These are phyloP conservation scores for Fusarium pseudograminearum DNA, from an alignment of 2,329 filamentous ascomycete genomes.

Conservation along the genomic window DNA sequence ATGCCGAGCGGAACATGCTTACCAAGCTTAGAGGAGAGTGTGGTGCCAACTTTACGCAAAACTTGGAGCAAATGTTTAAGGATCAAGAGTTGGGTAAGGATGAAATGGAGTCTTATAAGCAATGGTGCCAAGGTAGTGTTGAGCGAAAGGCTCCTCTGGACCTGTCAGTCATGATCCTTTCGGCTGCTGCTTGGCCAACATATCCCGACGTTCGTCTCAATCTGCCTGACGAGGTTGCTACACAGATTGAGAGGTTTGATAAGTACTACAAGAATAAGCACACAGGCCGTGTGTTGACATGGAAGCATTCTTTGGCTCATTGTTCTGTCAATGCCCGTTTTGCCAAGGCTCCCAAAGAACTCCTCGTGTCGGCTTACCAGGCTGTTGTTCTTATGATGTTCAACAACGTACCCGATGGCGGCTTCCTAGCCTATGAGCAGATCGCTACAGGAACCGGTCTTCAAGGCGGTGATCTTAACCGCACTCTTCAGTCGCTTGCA, in stretches of 20 bases:
- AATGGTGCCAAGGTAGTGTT: constrained; percentile 67
- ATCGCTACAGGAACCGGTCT: constrained; percentile 81
- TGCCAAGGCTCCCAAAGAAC: constrained; percentile 82
- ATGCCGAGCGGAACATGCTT: constrained; percentile 96
- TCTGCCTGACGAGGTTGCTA: constrained; percentile 79
- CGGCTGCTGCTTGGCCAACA: constrained; percentile 89
- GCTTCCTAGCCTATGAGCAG: constrained; percentile 78
- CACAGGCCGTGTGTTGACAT: constrained; percentile 84
- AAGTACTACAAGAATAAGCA: constrained; percentile 90
- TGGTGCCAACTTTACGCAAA: constrained; percentile 93
- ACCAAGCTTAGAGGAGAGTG: constrained; percentile 92
- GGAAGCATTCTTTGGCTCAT: constrained; percentile 94
- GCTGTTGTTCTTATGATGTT: constrained; percentile 91
- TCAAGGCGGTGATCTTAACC: constrained; percentile 80
- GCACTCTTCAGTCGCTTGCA: constrained; percentile 94
- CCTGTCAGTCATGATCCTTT: constrained; percentile 89
- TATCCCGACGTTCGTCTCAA: constrained; percentile 81
- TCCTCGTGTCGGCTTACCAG: constrained; percentile 92
- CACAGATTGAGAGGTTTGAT: constrained; percentile 85
- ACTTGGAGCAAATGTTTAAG: constrained; percentile 99
- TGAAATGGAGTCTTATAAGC: constrained; percentile 91
- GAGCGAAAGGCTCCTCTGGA: constrained; percentile 64
- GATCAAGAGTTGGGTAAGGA: constrained; percentile 94
- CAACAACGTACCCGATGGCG: constrained; percentile 73
- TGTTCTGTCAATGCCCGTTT: constrained; percentile 88